Evolutionary conservation across 305 asterid species (phyloP), one percentile per base, ranked within the genome.

Genomic region (Fraxinus xanthoxyloides): DNA sequence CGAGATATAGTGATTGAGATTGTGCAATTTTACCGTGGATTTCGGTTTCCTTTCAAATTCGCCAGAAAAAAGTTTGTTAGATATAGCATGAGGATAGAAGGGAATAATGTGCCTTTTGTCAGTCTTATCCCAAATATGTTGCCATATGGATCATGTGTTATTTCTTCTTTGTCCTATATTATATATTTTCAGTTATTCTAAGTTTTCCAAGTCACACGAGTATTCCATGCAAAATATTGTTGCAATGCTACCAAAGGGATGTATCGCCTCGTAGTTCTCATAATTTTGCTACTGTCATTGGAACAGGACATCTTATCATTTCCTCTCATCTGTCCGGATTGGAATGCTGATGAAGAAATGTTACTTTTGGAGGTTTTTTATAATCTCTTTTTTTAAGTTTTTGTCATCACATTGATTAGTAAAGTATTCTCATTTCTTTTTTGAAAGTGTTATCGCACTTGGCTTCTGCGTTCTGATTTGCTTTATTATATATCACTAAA

Each of bases 321-420:
- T 83, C 93, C 94, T 70, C 92, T 93, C 87, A 89, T 90, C 78
- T 89, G 89, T 79, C 97, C 97, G 21, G 96, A 92, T 78, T 93
- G 97, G 97, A 92, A 88, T 83, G 96, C 95, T 70, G 95, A 92
- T 84, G 94, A 89, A 85, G 97, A 89, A 88, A 91, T 89, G 92
- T 85, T 93, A 86, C 97, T 93, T 82, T 86, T 93, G 80, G 94
- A 89, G 96, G 98, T 92, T 84, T 85, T 28, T 28, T 80, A 40
- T 61, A 23, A n/a, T 82, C 51, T 77, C 28, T 46, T 84, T 79
- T 81, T 26, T 81, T 72, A 51, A 70, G 36, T 81, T 54, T 46
- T 83, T 48, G 21, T 70, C 34, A n/a, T 69, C 75, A 78, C 84
- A 77, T 84, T 77, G 34, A 36, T 81, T 80, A 21, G n/a, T 79